These are phyloP conservation scores for Boeremia lycopersici DNA, from an alignment of 2,329 filamentous ascomycete genomes.

Conservation along the genomic window DNA sequence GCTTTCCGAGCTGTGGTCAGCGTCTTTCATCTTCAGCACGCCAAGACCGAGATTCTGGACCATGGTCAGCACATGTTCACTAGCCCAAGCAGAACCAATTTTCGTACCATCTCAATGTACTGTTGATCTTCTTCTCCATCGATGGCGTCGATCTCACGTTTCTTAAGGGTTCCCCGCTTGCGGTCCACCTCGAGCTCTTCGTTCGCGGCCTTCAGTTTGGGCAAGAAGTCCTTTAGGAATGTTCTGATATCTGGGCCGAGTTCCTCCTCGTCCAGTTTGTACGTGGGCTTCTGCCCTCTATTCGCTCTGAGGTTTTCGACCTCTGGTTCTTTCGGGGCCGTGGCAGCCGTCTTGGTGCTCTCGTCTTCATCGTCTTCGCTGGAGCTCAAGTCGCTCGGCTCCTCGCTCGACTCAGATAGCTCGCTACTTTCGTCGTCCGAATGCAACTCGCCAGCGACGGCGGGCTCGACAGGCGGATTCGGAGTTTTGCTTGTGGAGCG, in stretches of 20 bases:
- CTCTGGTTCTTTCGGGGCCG: conserved; percentile 13
- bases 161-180: conserved; percentile 46
- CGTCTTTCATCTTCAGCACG: conserved; percentile 51
- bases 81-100: neutral
- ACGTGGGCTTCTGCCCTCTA: conserved; percentile 39
- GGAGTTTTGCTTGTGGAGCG: conserved; percentile 27
- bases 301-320: conserved; percentile 40
- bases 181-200: conserved; percentile 50
- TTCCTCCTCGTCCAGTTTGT: conserved; percentile 35
- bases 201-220: conserved; percentile 52
- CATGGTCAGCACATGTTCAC: conserved; percentile 11
- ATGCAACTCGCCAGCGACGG: conserved; percentile 28
- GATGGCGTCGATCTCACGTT: conserved; percentile 45
- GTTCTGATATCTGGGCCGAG: conserved; percentile 37
- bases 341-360: conserved; percentile 19
- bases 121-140: conserved; percentile 35
- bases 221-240: conserved; percentile 51
- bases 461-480: conserved; percentile 20
- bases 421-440: conserved; percentile 39
- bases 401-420: conserved; percentile 44
- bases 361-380: conserved; percentile 34
- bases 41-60: conserved; percentile 52
- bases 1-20: conserved; percentile 23
- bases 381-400: conserved; percentile 44
- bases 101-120: conserved; percentile 51